Conservation (phyloP, 2,329 filamentous ascomycete genomes). For the Stenocarpella maydis region DNA sequence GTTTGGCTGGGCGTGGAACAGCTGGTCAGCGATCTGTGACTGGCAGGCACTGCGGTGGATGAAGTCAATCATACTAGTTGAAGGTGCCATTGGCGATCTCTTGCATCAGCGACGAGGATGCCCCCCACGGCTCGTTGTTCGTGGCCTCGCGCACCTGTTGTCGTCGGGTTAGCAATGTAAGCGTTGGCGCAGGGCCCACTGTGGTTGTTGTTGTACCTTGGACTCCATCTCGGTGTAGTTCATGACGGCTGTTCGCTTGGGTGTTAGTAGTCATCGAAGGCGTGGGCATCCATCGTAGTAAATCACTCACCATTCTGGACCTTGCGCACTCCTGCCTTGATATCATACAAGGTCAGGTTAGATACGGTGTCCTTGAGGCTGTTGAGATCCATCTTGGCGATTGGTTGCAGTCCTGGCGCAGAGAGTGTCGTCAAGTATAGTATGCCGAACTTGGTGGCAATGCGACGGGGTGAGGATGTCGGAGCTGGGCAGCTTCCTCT, state of each 20-base stretch:
- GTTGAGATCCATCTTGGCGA: conserved; percentile 79
- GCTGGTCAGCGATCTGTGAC: conserved; percentile 29
- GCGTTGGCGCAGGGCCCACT: conserved; percentile 23
- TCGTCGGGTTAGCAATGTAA: conserved; percentile 34
- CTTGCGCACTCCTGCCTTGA: conserved; percentile 94
- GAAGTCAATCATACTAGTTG: conserved; percentile 79
- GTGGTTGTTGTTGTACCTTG: conserved; percentile 54
- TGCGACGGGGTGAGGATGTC: not conserved
- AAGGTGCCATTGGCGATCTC: conserved; percentile 98
- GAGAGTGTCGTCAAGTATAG: not conserved
- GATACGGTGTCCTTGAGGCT: conserved; percentile 86
- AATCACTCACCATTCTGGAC: conserved; percentile 85
- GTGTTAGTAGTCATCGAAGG: conserved; percentile 20
- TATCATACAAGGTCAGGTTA: conserved; percentile 91
- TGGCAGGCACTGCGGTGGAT: not conserved
- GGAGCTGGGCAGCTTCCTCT: conserved; percentile 11
- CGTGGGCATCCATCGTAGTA: not conserved
- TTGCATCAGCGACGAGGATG: conserved; percentile 86
- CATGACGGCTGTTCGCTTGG: conserved; percentile 77
- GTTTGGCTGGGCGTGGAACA: conserved; percentile 71
- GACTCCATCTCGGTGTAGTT: conserved; percentile 96
- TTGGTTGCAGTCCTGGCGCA: conserved; percentile 12
- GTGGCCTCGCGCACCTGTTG: conserved; percentile 91
- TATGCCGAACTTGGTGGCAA: not conserved
- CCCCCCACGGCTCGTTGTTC: conserved; percentile 98